Evolutionary conservation across 2,329 filamentous ascomycete species (phyloP).

Genomic region (Scopulariopsis brevicaulis): DNA sequence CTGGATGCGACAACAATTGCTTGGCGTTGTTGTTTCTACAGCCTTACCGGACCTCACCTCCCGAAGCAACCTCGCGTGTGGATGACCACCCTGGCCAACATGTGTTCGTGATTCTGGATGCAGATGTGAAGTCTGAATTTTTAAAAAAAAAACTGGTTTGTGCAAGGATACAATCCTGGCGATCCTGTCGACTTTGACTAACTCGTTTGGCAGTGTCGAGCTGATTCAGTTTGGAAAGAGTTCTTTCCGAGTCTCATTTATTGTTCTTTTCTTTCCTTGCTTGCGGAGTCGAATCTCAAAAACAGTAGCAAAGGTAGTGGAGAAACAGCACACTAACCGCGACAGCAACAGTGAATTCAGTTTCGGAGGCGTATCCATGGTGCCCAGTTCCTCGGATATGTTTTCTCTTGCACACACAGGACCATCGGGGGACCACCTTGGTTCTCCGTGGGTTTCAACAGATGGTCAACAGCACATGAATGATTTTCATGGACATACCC

Average conservation of each 20-base stretch:
- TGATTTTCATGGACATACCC: slow-evolving; percentile 36
- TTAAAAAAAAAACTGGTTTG: slow-evolving; percentile 10
- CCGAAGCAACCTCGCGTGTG: not conserved
- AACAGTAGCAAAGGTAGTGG: slow-evolving; percentile 24
- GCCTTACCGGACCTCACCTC: not conserved
- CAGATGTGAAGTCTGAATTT: not conserved
- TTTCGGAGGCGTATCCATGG: slow-evolving; percentile 38
- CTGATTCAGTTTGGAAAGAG: slow-evolving; percentile 31
- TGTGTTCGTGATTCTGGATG: not conserved
- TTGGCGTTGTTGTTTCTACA: no score
- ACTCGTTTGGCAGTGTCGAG: slow-evolving; percentile 34
- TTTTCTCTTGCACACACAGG: slow-evolving; percentile 50
- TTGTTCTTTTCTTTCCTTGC: slow-evolving; percentile 13
- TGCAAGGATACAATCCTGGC: slow-evolving; percentile 7
- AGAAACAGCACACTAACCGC: slow-evolving; percentile 44
- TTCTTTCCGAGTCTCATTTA: slow-evolving; percentile 15
- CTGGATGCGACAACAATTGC: not conserved
- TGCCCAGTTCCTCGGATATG: slow-evolving; percentile 35
- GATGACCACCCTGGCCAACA: not conserved
- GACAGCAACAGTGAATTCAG: slow-evolving; percentile 38
- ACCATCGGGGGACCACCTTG: slow-evolving; percentile 44
- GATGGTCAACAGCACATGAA: slow-evolving; percentile 50
- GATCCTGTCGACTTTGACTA: slow-evolving; percentile 9
- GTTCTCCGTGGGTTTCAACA: slow-evolving; percentile 44
- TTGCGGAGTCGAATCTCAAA: slow-evolving; percentile 1